Percentiles rank a stretch among this genome's conserved stretches.
These are phyloP conservation scores for Cryptococcus depauperatus DNA, from an alignment of 1,284 basidiomycete species.

Conservation along the genomic window DNA sequence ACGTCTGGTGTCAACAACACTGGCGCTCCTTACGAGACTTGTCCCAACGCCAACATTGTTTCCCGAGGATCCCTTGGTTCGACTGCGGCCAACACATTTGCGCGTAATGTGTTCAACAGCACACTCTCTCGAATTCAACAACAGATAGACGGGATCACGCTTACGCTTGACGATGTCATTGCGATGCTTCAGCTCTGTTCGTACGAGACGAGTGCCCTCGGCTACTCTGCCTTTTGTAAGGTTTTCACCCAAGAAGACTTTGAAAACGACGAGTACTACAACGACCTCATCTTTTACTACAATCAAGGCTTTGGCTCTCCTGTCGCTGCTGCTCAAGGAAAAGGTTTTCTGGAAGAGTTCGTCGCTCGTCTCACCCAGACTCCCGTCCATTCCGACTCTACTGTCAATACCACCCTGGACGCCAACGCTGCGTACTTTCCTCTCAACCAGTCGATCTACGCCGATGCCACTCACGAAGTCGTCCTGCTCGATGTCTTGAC, in stretches of 20 bases:
- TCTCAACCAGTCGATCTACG: slow-evolving; percentile 68
- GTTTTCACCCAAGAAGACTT: slow-evolving; percentile 81
- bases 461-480: slow-evolving; percentile 48
- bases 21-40: slow-evolving; percentile 42
- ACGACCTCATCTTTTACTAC: slow-evolving; percentile 54
- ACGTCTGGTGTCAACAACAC: slow-evolving; percentile 50
- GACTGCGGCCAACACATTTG: slow-evolving; percentile 52
- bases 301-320: slow-evolving; percentile 72
- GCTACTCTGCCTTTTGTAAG: slow-evolving; percentile 80
- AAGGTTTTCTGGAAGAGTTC: slow-evolving; percentile 76
- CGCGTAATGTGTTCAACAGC: slow-evolving; percentile 49
- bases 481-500: slow-evolving; percentile 69
- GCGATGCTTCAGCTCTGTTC: slow-evolving; percentile 53
- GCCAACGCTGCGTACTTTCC: slow-evolving; percentile 66
- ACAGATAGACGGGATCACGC: slow-evolving; percentile 17
- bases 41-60: slow-evolving; percentile 64
- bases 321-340: slow-evolving; percentile 66
- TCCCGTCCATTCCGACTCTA: slow-evolving; percentile 63
- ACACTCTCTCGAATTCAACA: slow-evolving; percentile 36
- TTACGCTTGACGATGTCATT: slow-evolving; percentile 26
- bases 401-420: slow-evolving; percentile 71
- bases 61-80: slow-evolving; percentile 47
- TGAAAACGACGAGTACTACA: slow-evolving; percentile 77
- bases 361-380: slow-evolving; percentile 69
- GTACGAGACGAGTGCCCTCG: slow-evolving; percentile 85